Evolutionary conservation across 768 basidiomycete species (phyloP), one percentile per base, ranked within the genome.

Genomic region (Mycena crocata): DNA sequence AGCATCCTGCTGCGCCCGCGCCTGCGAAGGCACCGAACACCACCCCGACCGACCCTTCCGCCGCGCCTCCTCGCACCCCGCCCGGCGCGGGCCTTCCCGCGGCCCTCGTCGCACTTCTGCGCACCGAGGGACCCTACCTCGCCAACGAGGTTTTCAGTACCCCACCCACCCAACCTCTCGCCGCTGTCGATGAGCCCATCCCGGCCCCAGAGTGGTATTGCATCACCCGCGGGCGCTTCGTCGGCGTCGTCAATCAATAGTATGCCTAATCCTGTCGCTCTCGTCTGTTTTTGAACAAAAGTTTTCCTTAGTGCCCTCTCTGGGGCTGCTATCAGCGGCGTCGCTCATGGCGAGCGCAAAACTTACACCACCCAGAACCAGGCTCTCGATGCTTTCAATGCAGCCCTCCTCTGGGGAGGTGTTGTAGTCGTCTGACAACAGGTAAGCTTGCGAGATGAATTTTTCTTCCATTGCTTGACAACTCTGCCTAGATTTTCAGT

Each of bases 191-290:
- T 4, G 39, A 56, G 8, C 4, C 32, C 14, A n/a, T 19, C 3
- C n/a, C 26, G 13, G 48, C 48, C 17, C 44, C 31, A 8, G 61
- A 55, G 17, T 54, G 50, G 56, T 59, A 58, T 31, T 34, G 31
- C 13, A 31, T 57, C 28, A 42, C n/a, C n/a, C n/a, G n/a, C n/a
- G n/a, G n/a, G n/a, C n/a, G n/a, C n/a, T n/a, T n/a, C n/a, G n/a
- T n/a, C 42, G 39, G 50, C 24, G 34, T 54, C 5, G 35, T 56
- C 3, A 39, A 56, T 26, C 48, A 50, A 23, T 50, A 26, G 48
- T 50, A 26, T 26, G 48, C n/a, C 48, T 26, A 21, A 19, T 15
- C 30, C 50, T 32, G 50, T 10, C 35, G 5, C 32, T 34, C 52
- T n/a, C 17, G 34, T 10, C 31, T 15, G 19, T 21, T 50, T 32